Conservation (phyloP, 2,329 filamentous ascomycete genomes). For the Sarocladiaceae sp. region DNA sequence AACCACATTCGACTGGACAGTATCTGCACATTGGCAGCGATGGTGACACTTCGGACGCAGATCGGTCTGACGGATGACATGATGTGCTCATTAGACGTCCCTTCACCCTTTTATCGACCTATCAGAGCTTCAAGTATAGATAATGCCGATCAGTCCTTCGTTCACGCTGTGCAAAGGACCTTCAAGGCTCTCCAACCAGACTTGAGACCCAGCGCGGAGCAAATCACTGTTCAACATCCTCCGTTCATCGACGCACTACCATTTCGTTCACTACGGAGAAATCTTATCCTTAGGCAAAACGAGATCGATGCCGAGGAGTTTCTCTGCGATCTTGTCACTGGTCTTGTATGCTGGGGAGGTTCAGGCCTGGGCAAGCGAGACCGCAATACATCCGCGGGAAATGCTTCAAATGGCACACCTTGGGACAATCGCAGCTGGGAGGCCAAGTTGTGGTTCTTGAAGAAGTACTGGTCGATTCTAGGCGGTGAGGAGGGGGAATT, state of each 20-base stretch:
- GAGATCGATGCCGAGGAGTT: slow-evolving; percentile 18
- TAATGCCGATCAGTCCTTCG: slow-evolving; percentile 8
- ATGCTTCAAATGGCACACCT: slow-evolving; percentile 16
- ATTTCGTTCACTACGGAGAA: slow-evolving; percentile 20
- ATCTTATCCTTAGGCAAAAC: slow-evolving; percentile 14
- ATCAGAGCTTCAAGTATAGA: neutral
- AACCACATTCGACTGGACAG: slow-evolving; percentile 22
- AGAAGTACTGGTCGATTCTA: slow-evolving; percentile 20
- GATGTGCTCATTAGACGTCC: slow-evolving; percentile 19
- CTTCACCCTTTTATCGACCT: slow-evolving; percentile 23
- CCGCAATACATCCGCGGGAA: neutral
- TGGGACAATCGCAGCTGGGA: slow-evolving; percentile 25
- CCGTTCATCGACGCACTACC: slow-evolving; percentile 21
- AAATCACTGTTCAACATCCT: slow-evolving; percentile 18
- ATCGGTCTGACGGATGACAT: slow-evolving; percentile 19
- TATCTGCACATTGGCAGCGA: slow-evolving; percentile 21
- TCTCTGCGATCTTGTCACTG: slow-evolving; percentile 18
- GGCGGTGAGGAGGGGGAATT: slow-evolving; percentile 22
- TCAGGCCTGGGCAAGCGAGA: slow-evolving; percentile 12
- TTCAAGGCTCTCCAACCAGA: slow-evolving; percentile 20
- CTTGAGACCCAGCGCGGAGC: slow-evolving; percentile 18
- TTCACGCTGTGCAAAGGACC: slow-evolving; percentile 17
- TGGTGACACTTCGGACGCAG: slow-evolving; percentile 9
- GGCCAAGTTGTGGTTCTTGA: slow-evolving; percentile 21
- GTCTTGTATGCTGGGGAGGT: slow-evolving; percentile 22